Conservation (phyloP, 768 basidiomycete species). For the Galerina sulciceps region DNA sequence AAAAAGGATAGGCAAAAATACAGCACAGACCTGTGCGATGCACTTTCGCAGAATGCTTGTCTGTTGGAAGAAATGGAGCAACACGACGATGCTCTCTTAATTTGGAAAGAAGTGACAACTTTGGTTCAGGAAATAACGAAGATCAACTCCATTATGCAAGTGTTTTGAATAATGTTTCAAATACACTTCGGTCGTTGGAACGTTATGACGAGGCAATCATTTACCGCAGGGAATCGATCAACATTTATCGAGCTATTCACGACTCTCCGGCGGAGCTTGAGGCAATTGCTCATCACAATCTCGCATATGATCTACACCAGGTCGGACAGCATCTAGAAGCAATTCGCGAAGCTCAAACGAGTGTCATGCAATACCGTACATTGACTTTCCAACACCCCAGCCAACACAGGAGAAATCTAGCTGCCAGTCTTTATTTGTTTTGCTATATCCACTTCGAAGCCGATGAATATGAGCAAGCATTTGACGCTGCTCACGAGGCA, state of each 20-base stretch:
- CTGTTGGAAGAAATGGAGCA: no score
- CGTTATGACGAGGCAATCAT: neutral
- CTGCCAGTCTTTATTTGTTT: neutral
- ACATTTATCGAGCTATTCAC: neutral
- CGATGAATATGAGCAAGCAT: neutral
- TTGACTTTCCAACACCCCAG: neutral
- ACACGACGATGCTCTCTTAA: no score
- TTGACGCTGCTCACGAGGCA: conserved; percentile 5
- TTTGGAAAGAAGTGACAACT: no score
- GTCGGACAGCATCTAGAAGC: no score
- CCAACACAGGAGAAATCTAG: neutral
- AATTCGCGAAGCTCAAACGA: no score
- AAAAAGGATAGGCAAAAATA: no score
- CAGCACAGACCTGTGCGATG: no score
- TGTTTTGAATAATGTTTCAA: neutral
- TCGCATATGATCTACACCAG: conserved; percentile 5
- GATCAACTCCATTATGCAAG: neutral
- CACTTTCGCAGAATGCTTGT: no score
- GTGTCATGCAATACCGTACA: no score
- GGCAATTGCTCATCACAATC: no score
- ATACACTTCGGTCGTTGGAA: no score
- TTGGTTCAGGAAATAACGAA: neutral
- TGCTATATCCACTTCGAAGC: neutral
- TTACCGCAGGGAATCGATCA: neutral
- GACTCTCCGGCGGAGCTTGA: neutral